phyloP scores from a whole-genome alignment of 257 asterid genomes.

The Gardenia jasminoides region DNA sequence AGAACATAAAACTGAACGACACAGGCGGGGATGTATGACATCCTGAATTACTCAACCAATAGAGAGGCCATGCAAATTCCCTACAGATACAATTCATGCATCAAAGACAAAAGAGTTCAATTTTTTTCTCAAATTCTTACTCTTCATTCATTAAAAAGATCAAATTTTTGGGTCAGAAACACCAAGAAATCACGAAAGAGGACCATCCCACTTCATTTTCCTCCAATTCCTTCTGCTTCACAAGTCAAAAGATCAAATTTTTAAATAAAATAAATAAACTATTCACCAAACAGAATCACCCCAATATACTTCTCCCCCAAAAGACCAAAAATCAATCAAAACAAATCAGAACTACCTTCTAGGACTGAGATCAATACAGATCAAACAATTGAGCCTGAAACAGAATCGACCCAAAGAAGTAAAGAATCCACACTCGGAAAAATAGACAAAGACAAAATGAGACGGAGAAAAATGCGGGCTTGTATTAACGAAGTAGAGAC shows the following conservation, averaged over 20 bases:
- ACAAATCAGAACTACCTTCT: slow-evolving; percentile 13
- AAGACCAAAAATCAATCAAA: background rate
- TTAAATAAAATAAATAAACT: background rate
- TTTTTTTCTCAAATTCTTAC: background rate
- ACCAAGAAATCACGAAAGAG: background rate
- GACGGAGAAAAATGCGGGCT: slow-evolving; percentile 8
- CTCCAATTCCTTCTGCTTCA: background rate
- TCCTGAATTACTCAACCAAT: background rate
- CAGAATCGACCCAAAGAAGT: background rate
- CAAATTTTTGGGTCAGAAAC: background rate
- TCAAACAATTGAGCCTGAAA: slow-evolving; percentile 18
- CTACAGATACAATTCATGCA: background rate
- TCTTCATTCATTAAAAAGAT: background rate
- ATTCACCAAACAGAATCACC: slow-evolving; percentile 1
- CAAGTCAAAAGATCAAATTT: slow-evolving; percentile 5
- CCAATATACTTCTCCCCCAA: background rate
- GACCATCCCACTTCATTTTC: background rate
- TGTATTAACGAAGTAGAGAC: slow-evolving; percentile 2
- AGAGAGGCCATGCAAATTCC: background rate
- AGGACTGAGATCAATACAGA: slow-evolving; percentile 41
- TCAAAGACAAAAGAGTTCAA: slow-evolving; percentile 1
- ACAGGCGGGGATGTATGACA: background rate
- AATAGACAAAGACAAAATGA: background rate
- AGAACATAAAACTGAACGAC: background rate
- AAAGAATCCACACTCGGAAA: background rate